Evolutionary conservation across 176 grass and related monocot genomes (phyloP).

Genomic region (Oryza coarctata): DNA sequence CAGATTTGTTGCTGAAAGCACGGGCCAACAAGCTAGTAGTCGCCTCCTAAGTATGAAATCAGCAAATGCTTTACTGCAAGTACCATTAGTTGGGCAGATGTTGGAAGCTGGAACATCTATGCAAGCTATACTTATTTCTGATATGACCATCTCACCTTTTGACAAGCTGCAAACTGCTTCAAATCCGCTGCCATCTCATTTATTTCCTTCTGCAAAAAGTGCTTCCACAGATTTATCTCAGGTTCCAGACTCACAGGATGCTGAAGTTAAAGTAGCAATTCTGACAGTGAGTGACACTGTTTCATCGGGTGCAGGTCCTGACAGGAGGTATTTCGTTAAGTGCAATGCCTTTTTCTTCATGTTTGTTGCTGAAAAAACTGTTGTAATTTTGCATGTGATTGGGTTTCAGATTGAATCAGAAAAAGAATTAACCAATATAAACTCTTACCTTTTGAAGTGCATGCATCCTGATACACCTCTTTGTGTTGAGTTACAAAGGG

Average conservation of each 20-base stretch:
- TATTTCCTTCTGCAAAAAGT: conserved; percentile 29
- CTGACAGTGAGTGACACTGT: conserved; percentile 98
- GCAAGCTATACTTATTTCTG: conserved; percentile 70
- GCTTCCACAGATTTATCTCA: conserved; percentile 10
- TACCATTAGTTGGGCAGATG: conserved; percentile 54
- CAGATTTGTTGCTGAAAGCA: conserved; percentile 88
- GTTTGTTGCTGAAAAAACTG: conserved; percentile 5
- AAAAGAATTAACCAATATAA: neutral
- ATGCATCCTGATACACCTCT: conserved; percentile 90
- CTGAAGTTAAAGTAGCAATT: conserved; percentile 73
- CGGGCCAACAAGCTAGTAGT: conserved; percentile 82
- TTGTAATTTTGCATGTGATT: conserved; percentile 3
- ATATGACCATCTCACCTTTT: conserved; percentile 48
- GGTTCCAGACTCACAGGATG: conserved; percentile 32
- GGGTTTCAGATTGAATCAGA: neutral
- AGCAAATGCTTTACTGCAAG: conserved; percentile 82
- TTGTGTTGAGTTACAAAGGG: conserved; percentile 51
- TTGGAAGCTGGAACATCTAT: conserved; percentile 67
- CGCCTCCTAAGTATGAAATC: conserved; percentile 96
- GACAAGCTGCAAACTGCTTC: conserved; percentile 26
- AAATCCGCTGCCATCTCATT: conserved; percentile 1
- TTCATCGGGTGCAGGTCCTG: conserved; percentile 68
- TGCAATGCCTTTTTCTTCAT: neutral
- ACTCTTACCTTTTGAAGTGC: conserved; percentile 8
- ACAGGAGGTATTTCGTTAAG: conserved; percentile 73